Conservation (phyloP, 179 eudicot genomes). For the Gypsophila paniculata region DNA sequence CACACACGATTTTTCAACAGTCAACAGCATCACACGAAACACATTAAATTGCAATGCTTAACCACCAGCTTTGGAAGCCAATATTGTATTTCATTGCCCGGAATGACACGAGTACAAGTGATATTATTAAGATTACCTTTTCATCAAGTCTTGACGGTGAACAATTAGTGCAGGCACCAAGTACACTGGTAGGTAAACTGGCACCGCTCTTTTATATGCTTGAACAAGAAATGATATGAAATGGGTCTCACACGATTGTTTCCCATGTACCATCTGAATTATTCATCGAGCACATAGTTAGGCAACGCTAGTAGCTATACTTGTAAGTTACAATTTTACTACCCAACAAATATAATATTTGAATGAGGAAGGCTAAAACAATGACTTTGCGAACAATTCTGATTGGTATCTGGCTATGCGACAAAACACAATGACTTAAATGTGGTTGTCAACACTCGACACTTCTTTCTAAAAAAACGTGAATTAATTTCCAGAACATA, state of each 20-base stretch:
- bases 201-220: slow-evolving; percentile 92
- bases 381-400: background rate
- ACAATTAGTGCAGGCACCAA: slow-evolving; percentile 92
- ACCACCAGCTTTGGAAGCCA: background rate
- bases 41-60: background rate
- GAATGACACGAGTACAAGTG: background rate
- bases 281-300: slow-evolving; percentile 21
- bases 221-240: slow-evolving; percentile 62
- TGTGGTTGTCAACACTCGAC: background rate
- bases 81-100: background rate
- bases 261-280: slow-evolving; percentile 84
- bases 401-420: background rate
- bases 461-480: background rate
- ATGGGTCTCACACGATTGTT: slow-evolving; percentile 75
- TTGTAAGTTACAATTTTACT: background rate
- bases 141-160: slow-evolving; percentile 75
- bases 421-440: background rate
- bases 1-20: background rate
- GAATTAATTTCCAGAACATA: background rate
- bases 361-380: background rate
- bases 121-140: slow-evolving; percentile 39
- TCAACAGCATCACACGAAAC: slow-evolving; percentile 1
- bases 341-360: slow-evolving; percentile 1
- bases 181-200: slow-evolving; percentile 96
- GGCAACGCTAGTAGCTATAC: slow-evolving; percentile 6